Evolutionary conservation across 208 protist genomes (phyloP), one percentile per base, ranked within the genome.

Genomic region (Trypanosomatidae sp.): DNA sequence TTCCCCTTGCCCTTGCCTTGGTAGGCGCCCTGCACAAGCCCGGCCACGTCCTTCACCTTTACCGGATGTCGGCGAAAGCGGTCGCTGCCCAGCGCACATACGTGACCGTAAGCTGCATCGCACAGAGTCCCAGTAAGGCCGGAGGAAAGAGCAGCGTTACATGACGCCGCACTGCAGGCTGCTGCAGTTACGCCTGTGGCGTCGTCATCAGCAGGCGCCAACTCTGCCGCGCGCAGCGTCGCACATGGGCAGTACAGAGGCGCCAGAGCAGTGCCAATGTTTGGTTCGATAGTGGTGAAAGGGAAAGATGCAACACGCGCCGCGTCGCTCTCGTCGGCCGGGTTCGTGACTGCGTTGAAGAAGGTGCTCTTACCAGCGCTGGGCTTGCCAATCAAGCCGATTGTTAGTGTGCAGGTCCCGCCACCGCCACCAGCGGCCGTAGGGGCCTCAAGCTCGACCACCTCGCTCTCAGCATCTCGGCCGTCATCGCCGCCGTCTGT

Each of bases 261-360:
- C 43, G 75, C 85, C 66, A 94, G 82, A 6, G 77, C 89, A 41
- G 71, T 71, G 17, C 88, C 93, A 13, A 94, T 74, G 73, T 99
- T 99, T 0, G 97, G 95, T 33, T 97, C 87, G 64, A 99, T 98
- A 1, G 97, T 99, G 2, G 97, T 99, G 75, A 99, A 99, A 1
- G 97, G 97, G 62, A 96, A 95, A 6, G 94, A 91, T 19, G 91
- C 95, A 4, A 98, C 91, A 8, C 88, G 86, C 53, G 97, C 97
- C 10, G 86, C 94, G n/a, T 77, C 84, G 55, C 77, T 82, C 81
- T 93, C 93, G 62, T 71, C 84, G 30, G 84, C 71, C 12, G 93
- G 93, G 71, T 97, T 89, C 1, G 92, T 96, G 55, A 96, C 80
- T 59, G 95, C 95, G 81, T 98, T 99, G 79, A 98, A 98, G 78